Percentiles rank a stretch among this genome's conserved stretches.
Conservation (phyloP, 2,329 filamentous ascomycete genomes). For the Mycogone perniciosa region DNA sequence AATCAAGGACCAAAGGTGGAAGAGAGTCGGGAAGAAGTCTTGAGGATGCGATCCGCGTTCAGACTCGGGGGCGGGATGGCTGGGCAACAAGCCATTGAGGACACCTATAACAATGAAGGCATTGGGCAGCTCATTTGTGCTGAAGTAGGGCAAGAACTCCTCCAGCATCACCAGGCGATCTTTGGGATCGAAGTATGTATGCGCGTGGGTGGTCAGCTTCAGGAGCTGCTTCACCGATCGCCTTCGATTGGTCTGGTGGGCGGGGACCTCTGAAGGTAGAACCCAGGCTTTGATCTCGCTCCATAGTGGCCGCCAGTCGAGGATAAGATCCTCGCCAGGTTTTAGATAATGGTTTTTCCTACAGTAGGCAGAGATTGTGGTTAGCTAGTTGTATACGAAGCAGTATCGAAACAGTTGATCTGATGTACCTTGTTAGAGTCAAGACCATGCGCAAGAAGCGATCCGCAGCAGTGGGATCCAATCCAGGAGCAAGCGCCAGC, state of each 20-base stretch:
- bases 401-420: background rate
- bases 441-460: constrained; percentile 96
- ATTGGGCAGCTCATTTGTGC: constrained; percentile 83
- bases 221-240: constrained; percentile 61
- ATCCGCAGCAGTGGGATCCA: constrained; percentile 76
- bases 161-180: constrained; percentile 78
- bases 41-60: constrained; percentile 75
- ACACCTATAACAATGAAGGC: constrained; percentile 89
- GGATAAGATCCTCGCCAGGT: constrained; percentile 77
- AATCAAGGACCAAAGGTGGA: constrained; percentile 92
- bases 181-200: constrained; percentile 85
- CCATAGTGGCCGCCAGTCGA: constrained; percentile 93
- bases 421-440: constrained; percentile 76
- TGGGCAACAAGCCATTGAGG: constrained; percentile 83
- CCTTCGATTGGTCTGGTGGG: constrained; percentile 51
- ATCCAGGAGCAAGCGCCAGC: constrained; percentile 79
- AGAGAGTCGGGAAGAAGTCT: constrained; percentile 85
- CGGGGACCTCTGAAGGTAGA: constrained; percentile 73
- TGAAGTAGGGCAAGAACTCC: constrained; percentile 81
- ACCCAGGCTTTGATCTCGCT: constrained; percentile 88
- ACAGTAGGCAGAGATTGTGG: constrained; percentile 7
- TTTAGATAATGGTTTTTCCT: constrained; percentile 95
- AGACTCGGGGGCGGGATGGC: constrained; percentile 65
- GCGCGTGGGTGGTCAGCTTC: constrained; percentile 84
- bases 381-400: constrained; percentile 8